phyloP scores from a whole-genome alignment of 1,284 basidiomycete genomes.

The Pseudozyma flocculosa region DNA sequence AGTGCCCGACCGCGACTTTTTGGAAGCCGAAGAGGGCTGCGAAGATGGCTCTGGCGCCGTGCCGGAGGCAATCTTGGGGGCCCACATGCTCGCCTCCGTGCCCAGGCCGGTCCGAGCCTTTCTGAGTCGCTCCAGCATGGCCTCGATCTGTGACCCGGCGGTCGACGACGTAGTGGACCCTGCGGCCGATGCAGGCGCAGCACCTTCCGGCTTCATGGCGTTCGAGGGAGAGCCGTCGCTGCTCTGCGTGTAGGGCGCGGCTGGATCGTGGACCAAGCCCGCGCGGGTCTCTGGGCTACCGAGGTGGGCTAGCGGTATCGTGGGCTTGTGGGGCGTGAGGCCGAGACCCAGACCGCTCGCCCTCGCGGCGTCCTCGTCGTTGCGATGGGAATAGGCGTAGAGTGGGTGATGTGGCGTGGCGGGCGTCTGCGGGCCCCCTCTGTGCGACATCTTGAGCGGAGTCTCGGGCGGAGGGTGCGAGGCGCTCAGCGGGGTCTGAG shows the following conservation, averaged over 20 bases:
- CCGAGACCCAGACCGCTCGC: slow-evolving; percentile 34
- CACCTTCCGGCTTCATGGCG: slow-evolving; percentile 1
- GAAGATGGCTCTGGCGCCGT: neutral
- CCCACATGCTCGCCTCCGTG: slow-evolving; percentile 37
- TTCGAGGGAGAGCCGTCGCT: slow-evolving; percentile 6
- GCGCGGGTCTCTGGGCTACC: slow-evolving; percentile 10
- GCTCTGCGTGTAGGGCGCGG: too few relatives aligned
- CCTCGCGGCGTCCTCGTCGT: slow-evolving; percentile 13
- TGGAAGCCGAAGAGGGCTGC: too few relatives aligned
- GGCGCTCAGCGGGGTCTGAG: slow-evolving; percentile 45
- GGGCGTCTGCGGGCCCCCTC: slow-evolving; percentile 30
- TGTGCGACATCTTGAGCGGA: slow-evolving; percentile 41
- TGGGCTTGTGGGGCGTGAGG: slow-evolving; percentile 23
- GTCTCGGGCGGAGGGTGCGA: slow-evolving; percentile 46
- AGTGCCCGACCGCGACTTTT: too few relatives aligned
- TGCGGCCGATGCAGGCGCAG: neutral
- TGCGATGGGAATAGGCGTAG: slow-evolving; percentile 9
- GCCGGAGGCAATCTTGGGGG: slow-evolving; percentile 12
- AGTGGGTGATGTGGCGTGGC: slow-evolving; percentile 26
- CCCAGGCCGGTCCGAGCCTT: slow-evolving; percentile 23
- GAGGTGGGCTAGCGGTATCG: slow-evolving; percentile 16
- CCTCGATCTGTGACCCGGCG: slow-evolving; percentile 23
- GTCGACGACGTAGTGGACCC: neutral
- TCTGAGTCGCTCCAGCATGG: slow-evolving; percentile 33
- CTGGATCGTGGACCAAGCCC: too few relatives aligned